Evolutionary conservation across 495 filamentous ascomycete genomes (phyloP).

Genomic region (Parmelia sp.): DNA sequence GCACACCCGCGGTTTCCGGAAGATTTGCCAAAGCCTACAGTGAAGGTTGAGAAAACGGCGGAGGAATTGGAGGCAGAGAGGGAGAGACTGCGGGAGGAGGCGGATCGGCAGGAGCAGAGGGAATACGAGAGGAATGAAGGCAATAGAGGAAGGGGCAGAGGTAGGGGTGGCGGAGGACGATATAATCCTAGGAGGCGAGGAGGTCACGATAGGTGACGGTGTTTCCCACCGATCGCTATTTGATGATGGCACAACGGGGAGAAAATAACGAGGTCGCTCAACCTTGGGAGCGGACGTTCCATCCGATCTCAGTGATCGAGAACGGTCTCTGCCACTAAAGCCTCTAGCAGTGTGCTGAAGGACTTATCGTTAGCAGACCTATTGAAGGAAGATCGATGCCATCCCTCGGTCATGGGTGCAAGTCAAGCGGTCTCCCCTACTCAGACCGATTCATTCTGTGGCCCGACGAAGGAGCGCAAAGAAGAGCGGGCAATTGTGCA

Average conservation of each 20-base stretch:
- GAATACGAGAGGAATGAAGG: slow-evolving; percentile 36
- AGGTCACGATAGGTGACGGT: slow-evolving; percentile 17
- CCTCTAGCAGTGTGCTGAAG: neutral
- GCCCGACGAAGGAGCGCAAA: neutral
- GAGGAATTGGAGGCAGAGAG: slow-evolving; percentile 55
- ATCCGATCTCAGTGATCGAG: neutral
- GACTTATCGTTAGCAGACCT: neutral
- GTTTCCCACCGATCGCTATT: neutral
- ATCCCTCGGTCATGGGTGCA: neutral
- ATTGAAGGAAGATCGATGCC: neutral
- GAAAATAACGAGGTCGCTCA: neutral
- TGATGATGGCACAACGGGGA: neutral
- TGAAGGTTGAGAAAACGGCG: slow-evolving; percentile 55
- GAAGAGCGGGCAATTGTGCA: neutral
- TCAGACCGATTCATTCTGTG: too few species aligned
- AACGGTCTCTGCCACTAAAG: too few species aligned
- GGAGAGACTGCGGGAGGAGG: slow-evolving; percentile 50
- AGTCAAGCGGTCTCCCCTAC: neutral
- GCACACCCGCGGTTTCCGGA: slow-evolving; percentile 74
- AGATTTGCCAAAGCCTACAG: slow-evolving; percentile 65
- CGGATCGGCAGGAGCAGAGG: slow-evolving; percentile 45
- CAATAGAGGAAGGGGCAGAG: slow-evolving; percentile 30
- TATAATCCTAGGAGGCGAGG: slow-evolving; percentile 44
- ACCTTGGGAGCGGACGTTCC: neutral
- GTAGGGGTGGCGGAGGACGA: slow-evolving; percentile 43